A percentile compares a stretch with the other conserved stretches of the same genome.
phyloP scores from a whole-genome alignment of 2,329 filamentous ascomycete genomes.

The Colletotrichum phormii region DNA sequence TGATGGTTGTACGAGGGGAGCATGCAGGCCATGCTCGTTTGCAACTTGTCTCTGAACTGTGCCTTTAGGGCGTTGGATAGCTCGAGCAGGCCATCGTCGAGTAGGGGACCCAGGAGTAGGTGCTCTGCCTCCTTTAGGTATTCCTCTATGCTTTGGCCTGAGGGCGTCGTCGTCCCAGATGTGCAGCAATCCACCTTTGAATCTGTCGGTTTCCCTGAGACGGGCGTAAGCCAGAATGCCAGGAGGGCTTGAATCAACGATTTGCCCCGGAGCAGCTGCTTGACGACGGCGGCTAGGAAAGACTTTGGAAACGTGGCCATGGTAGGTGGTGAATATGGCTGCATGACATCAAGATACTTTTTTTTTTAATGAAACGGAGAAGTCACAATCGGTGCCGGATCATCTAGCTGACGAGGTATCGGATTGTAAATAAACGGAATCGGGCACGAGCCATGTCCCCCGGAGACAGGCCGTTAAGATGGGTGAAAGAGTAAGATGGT shows the following conservation, averaged over 20 bases:
- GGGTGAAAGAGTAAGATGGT: conserved; percentile 16
- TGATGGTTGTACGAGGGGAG: conserved; percentile 75
- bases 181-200: conserved; percentile 18
- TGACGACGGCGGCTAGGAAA: conserved; percentile 65
- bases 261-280: conserved; percentile 69
- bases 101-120: conserved; percentile 61
- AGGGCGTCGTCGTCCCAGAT: conserved; percentile 38
- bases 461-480: conserved; percentile 7
- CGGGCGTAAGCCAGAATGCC: conserved; percentile 36
- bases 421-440: conserved; percentile 32
- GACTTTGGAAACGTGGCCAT: conserved; percentile 69
- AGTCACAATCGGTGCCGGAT: conserved; percentile 9
- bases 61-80: conserved; percentile 63
- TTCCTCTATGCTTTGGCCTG: conserved; percentile 53
- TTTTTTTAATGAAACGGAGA: background rate
- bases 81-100: conserved; percentile 55
- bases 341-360: conserved; percentile 52
- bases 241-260: conserved; percentile 69
- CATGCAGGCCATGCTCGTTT: conserved; percentile 68
- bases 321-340: conserved; percentile 61
- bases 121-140: conserved; percentile 69
- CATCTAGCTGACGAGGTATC: conserved; percentile 38
- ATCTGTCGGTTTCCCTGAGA: conserved; percentile 24
- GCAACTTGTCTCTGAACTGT: conserved; percentile 66
- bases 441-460: conserved; percentile 33